Conservation (phyloP, 1,139 yeast species). For the Saccharomyces uvarum region DNA sequence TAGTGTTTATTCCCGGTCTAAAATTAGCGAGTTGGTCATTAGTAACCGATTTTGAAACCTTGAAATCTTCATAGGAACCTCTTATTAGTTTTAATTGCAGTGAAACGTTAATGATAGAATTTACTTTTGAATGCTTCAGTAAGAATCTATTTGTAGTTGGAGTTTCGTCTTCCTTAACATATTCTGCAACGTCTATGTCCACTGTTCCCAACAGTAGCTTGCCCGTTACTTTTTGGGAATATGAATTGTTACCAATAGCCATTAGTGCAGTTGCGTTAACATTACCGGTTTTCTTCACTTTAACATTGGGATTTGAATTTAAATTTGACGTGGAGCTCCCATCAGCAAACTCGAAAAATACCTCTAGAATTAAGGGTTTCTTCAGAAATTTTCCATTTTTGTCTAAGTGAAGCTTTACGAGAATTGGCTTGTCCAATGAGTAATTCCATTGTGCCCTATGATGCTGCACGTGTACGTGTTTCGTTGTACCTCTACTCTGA, state of each 20-base stretch:
- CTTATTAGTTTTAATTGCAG: slow-evolving; percentile 41
- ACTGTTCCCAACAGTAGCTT: slow-evolving; percentile 54
- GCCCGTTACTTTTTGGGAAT: slow-evolving; percentile 28
- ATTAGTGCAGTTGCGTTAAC: slow-evolving; percentile 4
- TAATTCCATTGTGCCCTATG: slow-evolving; percentile 48
- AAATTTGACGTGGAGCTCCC: slow-evolving; percentile 3
- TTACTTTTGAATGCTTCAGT: slow-evolving; percentile 70
- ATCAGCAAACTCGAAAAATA: slow-evolving; percentile 31
- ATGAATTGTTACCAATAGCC: slow-evolving; percentile 8
- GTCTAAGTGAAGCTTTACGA: slow-evolving; percentile 39
- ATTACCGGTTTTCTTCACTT: slow-evolving; percentile 5
- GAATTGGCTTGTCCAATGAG: slow-evolving; percentile 30
- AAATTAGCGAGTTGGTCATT: slow-evolving; percentile 21
- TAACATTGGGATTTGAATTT: slow-evolving; percentile 2
- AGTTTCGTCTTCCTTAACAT: slow-evolving; percentile 48
- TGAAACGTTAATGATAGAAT: slow-evolving; percentile 57
- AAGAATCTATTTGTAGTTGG: slow-evolving; percentile 52
- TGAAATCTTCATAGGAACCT: slow-evolving; percentile 35
- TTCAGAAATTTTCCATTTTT: slow-evolving; percentile 32
- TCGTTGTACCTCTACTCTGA: slow-evolving; percentile 7
- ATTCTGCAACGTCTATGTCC: slow-evolving; percentile 65
- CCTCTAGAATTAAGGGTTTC: slow-evolving; percentile 34
- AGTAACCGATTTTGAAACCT: slow-evolving; percentile 12
- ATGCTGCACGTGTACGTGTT: slow-evolving; percentile 37
- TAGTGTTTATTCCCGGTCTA: slow-evolving; percentile 20